Base-by-base conservation (phyloP, 1,139 yeast genomes). In the Taphrina pruni region DNA sequence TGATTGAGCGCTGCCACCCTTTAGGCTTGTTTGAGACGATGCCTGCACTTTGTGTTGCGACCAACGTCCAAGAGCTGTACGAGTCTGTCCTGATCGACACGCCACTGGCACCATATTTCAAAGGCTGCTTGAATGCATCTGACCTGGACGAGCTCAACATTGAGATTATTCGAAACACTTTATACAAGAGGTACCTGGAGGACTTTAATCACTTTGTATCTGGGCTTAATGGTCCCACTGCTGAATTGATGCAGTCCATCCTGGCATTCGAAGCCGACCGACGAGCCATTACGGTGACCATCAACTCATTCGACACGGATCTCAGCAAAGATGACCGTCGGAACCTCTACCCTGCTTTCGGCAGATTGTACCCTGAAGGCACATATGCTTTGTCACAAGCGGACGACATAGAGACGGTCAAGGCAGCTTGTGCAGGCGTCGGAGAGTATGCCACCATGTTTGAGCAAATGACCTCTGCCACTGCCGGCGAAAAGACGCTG, bases 11-110 rank as follows among this genome's bases (percentile, higher is more conserved):
- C 77, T 91, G 97, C 78, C 97, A 94, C 77, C 99, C 99, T 0
- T 83, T 95, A 74, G 99, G 99, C 56, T 92, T 97, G 97, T 95
- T 95, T 77, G 99, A 94, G 75, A 94, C 98, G 3, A 85, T 95
- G 74, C 99, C 99, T 39, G 94, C 99, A 0, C 83, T 95, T 72
- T 87, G 96, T 9, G 95, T 93, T 68, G 97, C 98, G 57, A 91
- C 97, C 2, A 98, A 93, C 78, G 87, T 94, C 71, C 97, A 92
- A 75, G 88, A 96, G 51, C 84, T 95, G 75, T 94, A 94, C 80
- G 89, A 89, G 76, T 90, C 96, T 0, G 99, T 95, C n/a, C 83
- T 95, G 73, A 89, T 94, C 70, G 99, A 95, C 79, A 94, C 99
- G 9, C 99, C 99, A 11, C 84, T 95, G 77, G 98, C 99, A 0